Evolutionary conservation across 495 filamentous ascomycete genomes (phyloP).

Genomic region (Tuber brumale): DNA sequence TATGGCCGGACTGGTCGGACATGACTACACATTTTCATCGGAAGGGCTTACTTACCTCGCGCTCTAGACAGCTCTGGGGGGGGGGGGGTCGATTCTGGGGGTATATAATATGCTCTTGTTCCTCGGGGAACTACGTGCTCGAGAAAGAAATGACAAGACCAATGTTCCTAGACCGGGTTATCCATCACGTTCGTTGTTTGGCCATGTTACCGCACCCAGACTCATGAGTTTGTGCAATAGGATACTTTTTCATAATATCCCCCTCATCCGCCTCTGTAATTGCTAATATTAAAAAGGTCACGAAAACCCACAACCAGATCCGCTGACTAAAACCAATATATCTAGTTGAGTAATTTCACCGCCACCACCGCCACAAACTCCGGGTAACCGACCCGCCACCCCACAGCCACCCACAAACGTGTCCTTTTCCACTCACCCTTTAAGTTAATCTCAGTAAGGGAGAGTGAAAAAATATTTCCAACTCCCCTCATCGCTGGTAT

Average conservation of each 20-base stretch:
- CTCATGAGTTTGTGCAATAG: no score
- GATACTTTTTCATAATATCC: background rate
- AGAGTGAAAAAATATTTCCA: background rate
- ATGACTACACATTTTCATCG: background rate
- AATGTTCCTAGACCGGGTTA: background rate
- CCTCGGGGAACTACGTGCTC: background rate
- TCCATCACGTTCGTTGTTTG: background rate
- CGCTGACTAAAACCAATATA: no score
- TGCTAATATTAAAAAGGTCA: background rate
- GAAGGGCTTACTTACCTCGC: background rate
- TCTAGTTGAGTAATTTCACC: background rate
- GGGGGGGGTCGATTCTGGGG: background rate
- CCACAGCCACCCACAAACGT: background rate
- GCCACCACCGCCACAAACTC: background rate
- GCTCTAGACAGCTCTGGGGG: background rate
- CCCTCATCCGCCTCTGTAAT: background rate
- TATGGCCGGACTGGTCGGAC: background rate
- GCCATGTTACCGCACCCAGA: background rate
- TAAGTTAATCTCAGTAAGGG: background rate
- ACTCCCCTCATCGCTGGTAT: background rate
- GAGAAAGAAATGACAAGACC: background rate
- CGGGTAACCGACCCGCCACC: background rate
- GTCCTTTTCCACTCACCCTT: conserved; percentile 3
- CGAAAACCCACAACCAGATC: no score
- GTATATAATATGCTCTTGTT: background rate